Percentiles rank a stretch among this genome's conserved stretches.
Evolutionary conservation across 208 protist genomes (phyloP).

Genomic region (Leishmania gerbilli): DNA sequence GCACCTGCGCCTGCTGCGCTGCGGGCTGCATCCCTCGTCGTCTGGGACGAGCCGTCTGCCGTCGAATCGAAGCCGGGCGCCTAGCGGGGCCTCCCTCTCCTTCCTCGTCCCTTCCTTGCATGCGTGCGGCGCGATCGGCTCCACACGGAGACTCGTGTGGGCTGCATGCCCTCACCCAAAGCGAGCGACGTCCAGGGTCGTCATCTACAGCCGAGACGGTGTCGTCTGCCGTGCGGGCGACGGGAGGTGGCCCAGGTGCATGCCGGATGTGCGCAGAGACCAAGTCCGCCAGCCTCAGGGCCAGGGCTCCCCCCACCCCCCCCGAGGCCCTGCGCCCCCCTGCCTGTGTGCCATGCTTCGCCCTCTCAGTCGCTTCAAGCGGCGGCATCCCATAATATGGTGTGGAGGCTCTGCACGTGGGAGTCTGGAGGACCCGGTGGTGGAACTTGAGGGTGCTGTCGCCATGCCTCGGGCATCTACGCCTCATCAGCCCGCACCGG

Average conservation of each 20-base stretch:
- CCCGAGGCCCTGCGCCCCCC: too few relatives aligned
- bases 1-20: not conserved
- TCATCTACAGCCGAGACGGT: not conserved
- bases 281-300: not conserved
- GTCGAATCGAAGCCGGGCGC: not conserved
- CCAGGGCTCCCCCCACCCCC: too few relatives aligned
- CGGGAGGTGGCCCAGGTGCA: not conserved
- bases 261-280: not conserved
- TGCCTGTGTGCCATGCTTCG: too few relatives aligned
- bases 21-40: not conserved
- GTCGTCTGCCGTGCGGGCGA: not conserved
- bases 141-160: not conserved
- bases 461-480: not conserved
- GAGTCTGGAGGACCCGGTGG: too few relatives aligned
- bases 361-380: too few relatives aligned
- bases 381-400: too few relatives aligned
- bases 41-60: not conserved
- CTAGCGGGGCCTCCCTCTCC: not conserved
- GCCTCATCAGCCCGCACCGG: too few relatives aligned
- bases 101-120: not conserved
- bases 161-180: not conserved
- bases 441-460: not conserved
- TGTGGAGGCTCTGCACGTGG: too few relatives aligned
- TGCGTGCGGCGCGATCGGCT: not conserved
- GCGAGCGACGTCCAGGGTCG: not conserved